phyloP scores from a whole-genome alignment of 768 basidiomycete species.

The Cubamyces sp. region DNA sequence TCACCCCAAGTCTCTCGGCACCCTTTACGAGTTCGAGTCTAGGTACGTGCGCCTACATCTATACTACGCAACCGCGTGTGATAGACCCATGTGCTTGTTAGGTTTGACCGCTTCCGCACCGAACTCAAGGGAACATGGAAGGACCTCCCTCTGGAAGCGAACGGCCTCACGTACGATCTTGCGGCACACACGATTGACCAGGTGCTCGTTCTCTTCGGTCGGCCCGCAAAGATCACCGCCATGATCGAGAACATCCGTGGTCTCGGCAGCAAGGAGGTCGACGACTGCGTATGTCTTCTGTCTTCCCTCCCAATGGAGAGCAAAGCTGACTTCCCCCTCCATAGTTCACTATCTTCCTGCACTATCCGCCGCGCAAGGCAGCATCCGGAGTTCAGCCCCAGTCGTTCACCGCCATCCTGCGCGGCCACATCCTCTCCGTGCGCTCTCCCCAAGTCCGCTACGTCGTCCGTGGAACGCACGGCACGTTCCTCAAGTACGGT shows the following conservation, averaged over 20 bases:
- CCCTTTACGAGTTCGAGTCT: constrained; percentile 73
- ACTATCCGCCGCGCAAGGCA: constrained; percentile 25
- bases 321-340: constrained; percentile 21
- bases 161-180: constrained; percentile 76
- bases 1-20: constrained; percentile 59
- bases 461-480: constrained; percentile 69
- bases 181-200: constrained; percentile 85
- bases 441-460: constrained; percentile 70
- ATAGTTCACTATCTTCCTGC: constrained; percentile 31
- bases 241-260: constrained; percentile 71
- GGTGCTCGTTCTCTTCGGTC: constrained; percentile 73
- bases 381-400: constrained; percentile 37
- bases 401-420: constrained; percentile 68
- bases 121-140: constrained; percentile 79
- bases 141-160: constrained; percentile 62
- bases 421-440: constrained; percentile 72
- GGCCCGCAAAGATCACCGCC: constrained; percentile 68
- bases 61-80: neutral
- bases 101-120: constrained; percentile 76
- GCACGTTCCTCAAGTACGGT: constrained; percentile 75
- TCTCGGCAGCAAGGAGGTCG: constrained; percentile 64
- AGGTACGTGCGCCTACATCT: constrained; percentile 50
- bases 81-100: constrained; percentile 30
- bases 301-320: neutral
- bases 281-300: constrained; percentile 57